These are phyloP conservation scores for Coffea humblotiana DNA, from an alignment of 305 asterid species.

Conservation along the genomic window DNA sequence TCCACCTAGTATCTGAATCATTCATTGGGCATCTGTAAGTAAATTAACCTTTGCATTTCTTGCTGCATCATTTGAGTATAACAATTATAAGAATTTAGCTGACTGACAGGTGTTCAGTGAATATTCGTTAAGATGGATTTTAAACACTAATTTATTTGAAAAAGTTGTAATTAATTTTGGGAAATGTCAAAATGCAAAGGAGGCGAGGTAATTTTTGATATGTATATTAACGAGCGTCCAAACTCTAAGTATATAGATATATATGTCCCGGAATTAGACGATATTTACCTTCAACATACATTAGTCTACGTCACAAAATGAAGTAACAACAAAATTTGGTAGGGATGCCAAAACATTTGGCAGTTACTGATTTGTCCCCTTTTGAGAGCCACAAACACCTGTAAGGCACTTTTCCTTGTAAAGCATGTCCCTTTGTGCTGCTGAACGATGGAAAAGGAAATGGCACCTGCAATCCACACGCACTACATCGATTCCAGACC, in stretches of 20 bases:
- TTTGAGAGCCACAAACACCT: background rate
- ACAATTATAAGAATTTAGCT: no score
- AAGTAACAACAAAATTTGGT: background rate
- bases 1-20: no score
- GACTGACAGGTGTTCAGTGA: no score
- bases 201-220: no score
- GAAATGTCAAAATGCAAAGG: no score
- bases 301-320: background rate
- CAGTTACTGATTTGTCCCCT: background rate
- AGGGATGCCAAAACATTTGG: background rate
- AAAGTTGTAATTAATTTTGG: no score
- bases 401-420: background rate
- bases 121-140: no score
- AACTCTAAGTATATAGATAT: background rate
- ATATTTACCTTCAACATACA: background rate
- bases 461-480: background rate
- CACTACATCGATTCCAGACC: background rate
- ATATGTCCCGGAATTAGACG: background rate
- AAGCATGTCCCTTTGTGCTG: background rate
- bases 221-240: no score
- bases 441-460: slow-evolving; percentile 4
- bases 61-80: no score
- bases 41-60: no score
- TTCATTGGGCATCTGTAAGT: no score
- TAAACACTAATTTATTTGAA: no score